Evolutionary conservation across 2,329 filamentous ascomycete genomes (phyloP), one percentile per base, ranked within the genome.

Genomic region (Coccinonectria pachysandricola): DNA sequence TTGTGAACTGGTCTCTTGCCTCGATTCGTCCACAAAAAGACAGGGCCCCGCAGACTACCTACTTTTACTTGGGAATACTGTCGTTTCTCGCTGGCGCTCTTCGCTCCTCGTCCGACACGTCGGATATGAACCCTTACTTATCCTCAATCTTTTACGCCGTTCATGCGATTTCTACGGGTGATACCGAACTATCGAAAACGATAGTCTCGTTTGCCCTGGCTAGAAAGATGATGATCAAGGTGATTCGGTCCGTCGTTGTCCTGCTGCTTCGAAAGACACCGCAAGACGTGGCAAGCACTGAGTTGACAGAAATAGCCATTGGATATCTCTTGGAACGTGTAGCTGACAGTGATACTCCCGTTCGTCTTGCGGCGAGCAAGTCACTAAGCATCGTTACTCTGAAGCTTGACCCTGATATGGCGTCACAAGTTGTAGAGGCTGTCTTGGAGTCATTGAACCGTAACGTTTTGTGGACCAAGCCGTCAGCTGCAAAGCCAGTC

Each of bases 351-450:
- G 87, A 96, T 45, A 95, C 87, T 0, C 85, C 86, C 1, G 87
- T 98, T 8, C 70, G 91, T 19, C 73, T 94, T 43, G 81, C 88
- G 16, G 84, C 88, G 12, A 94, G 86, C 52, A 98, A 98, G 57
- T 82, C 86, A 4, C 69, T 96, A 22, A 93, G 86, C 53, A 70
- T 93, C 27, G 75, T 96, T 39, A 79, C 87, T 0, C 61, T 92
- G 26, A 87, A 81, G 39, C 59, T 98, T 6, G 75, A 86, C 22
- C 56, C 71, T 0, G 79, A 79, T 12, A 86, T 95, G 79, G 85
- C 83, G 1, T 69, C 72, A 2, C 81, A 96, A 46, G 79, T 98
- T 8, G 77, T 95, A 8, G 82, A 93, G 33, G 86, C 83, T 1
- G 78, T 96, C 8, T 66, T 94, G 15, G 80, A 79, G 55, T 84